Conservation (phyloP, 768 basidiomycete genomes). For the Cystoderma amianthinum region DNA sequence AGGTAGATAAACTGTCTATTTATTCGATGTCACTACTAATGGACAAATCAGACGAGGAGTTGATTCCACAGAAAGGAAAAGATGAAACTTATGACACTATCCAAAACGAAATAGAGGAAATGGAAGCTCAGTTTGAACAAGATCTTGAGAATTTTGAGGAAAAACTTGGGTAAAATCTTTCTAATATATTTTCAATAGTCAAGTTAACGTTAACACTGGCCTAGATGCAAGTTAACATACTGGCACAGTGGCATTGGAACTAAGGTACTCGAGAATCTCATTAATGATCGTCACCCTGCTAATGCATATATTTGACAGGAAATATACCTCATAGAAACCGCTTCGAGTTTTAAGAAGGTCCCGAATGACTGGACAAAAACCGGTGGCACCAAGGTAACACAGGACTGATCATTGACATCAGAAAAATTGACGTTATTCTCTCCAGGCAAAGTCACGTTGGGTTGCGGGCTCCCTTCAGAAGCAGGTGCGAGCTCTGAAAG, state of each 20-base stretch:
- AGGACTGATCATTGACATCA: background rate
- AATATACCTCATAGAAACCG: slow-evolving; percentile 82
- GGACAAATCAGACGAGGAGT: slow-evolving; percentile 47
- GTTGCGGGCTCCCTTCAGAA: slow-evolving; percentile 64
- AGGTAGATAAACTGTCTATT: slow-evolving; percentile 28
- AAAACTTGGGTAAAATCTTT: slow-evolving; percentile 49
- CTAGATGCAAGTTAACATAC: slow-evolving; percentile 25
- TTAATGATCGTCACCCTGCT: background rate
- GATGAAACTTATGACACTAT: slow-evolving; percentile 82
- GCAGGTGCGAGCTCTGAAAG: slow-evolving; percentile 79
- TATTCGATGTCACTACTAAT: background rate
- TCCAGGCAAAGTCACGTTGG: slow-evolving; percentile 70
- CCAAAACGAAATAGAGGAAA: slow-evolving; percentile 55
- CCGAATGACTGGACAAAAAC: slow-evolving; percentile 83
- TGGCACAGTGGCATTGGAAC: slow-evolving; percentile 71
- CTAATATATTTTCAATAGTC: slow-evolving; percentile 1
- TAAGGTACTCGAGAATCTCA: slow-evolving; percentile 47
- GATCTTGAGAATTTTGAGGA: slow-evolving; percentile 61
- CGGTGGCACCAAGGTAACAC: slow-evolving; percentile 67
- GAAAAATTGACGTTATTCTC: background rate
- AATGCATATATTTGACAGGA: slow-evolving; percentile 59
- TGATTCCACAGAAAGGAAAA: slow-evolving; percentile 79
- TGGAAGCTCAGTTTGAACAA: slow-evolving; percentile 70
- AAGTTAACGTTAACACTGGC: slow-evolving; percentile 3
- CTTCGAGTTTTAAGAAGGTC: slow-evolving; percentile 50